phyloP scores from a whole-genome alignment of 116 monocot species.

The Posidonia oceanica region DNA sequence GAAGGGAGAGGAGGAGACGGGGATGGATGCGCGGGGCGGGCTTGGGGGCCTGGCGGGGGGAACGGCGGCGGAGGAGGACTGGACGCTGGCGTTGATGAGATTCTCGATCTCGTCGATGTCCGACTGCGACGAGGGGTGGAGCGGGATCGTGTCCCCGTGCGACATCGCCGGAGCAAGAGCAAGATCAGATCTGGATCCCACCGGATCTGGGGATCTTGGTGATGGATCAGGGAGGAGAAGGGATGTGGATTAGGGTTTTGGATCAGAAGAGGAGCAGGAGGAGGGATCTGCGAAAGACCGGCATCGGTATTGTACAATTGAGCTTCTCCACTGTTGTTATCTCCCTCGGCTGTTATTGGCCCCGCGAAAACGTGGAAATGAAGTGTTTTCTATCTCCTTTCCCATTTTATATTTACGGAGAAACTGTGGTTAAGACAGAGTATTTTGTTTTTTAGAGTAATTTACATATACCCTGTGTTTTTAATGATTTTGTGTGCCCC shows the following conservation, averaged over 20 bases:
- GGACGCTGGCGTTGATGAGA: conserved; percentile 45
- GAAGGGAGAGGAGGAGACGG: conserved; percentile 39
- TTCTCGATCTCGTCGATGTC: conserved; percentile 93
- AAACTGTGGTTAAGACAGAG: no score
- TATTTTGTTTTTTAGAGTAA: no score
- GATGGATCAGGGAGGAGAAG: background rate
- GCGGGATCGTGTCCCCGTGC: conserved; percentile 57
- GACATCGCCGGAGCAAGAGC: conserved; percentile 30
- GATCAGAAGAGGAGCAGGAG: no score
- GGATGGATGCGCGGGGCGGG: conserved; percentile 43
- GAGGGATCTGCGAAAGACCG: no score
- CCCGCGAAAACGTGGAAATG: background rate
- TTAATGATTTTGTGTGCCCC: no score
- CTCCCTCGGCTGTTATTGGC: background rate
- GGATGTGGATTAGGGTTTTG: background rate
- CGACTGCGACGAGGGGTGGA: conserved; percentile 66
- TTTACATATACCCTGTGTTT: no score
- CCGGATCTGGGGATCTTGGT: background rate
- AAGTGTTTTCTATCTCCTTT: background rate
- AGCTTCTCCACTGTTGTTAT: background rate
- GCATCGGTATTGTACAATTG: no score
- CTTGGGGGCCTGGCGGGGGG: conserved; percentile 44
- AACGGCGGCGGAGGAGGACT: conserved; percentile 36
- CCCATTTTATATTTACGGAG: no score
- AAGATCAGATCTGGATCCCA: conserved; percentile 3